Evolutionary conservation across 2,329 filamentous ascomycete genomes (phyloP).

Genomic region (Neopestalotiopsis clavispora): DNA sequence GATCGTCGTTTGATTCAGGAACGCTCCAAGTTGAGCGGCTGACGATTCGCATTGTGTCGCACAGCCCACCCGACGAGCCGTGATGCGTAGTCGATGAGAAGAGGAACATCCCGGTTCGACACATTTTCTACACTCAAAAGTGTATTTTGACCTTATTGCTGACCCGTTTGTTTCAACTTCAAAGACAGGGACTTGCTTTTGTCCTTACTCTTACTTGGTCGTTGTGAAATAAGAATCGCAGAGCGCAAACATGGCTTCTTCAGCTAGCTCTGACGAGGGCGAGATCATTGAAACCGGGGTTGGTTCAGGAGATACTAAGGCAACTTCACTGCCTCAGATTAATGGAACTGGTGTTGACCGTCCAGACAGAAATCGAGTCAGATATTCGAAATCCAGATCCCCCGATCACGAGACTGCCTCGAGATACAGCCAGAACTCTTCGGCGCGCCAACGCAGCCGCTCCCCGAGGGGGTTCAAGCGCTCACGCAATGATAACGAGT

Average conservation of each 20-base stretch:
- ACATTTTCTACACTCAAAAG: constrained; percentile 36
- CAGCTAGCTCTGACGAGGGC: constrained; percentile 79
- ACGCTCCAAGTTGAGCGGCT: not conserved
- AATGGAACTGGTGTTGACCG: constrained; percentile 89
- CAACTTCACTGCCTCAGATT: constrained; percentile 81
- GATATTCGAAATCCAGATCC: constrained; percentile 59
- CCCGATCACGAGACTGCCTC: constrained; percentile 49
- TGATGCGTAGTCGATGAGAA: constrained; percentile 33
- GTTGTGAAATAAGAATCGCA: constrained; percentile 32
- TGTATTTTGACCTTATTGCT: constrained; percentile 30
- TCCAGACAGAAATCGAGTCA: constrained; percentile 78
- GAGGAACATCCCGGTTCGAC: constrained; percentile 40
- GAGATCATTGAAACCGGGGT: constrained; percentile 75
- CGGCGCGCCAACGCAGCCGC: constrained; percentile 54
- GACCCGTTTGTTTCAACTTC: constrained; percentile 29
- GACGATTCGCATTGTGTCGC: constrained; percentile 7
- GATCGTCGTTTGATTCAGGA: not conserved
- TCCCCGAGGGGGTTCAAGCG: constrained; percentile 74
- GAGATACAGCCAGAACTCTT: constrained; percentile 48
- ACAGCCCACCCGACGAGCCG: constrained; percentile 21
- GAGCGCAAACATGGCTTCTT: constrained; percentile 32
- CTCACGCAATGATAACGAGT: constrained; percentile 65
- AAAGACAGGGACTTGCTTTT: constrained; percentile 31
- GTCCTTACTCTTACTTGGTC: constrained; percentile 23
- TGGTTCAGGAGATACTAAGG: constrained; percentile 70